Percentiles rank a stretch among this genome's conserved stretches.
phyloP scores from a whole-genome alignment of 192 early-diverging fungal species.

The Coemansia sp. region DNA sequence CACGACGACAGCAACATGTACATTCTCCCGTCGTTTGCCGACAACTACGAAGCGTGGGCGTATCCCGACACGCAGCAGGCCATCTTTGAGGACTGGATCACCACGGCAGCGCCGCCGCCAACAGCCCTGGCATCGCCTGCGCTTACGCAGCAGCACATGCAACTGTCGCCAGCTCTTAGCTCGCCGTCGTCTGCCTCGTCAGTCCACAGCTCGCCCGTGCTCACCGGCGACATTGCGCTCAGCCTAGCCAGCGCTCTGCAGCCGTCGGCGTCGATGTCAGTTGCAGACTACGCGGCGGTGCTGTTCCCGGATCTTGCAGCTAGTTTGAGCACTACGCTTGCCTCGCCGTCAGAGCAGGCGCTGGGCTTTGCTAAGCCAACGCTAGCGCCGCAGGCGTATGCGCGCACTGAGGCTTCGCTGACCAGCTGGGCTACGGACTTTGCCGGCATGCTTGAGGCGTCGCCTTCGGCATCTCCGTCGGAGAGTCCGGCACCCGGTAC shows the following conservation, averaged over 20 bases:
- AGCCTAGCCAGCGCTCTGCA: slow-evolving; percentile 42
- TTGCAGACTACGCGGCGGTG: slow-evolving; percentile 45
- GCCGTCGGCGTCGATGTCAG: slow-evolving; percentile 11
- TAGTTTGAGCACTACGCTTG: slow-evolving; percentile 17
- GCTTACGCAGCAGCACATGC: slow-evolving; percentile 13
- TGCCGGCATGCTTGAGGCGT: slow-evolving; percentile 11
- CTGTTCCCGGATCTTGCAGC: slow-evolving; percentile 43
- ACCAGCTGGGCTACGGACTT: slow-evolving; percentile 3
- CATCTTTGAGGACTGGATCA: slow-evolving; percentile 47
- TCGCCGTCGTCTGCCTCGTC: slow-evolving; percentile 26
- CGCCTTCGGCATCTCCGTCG: not conserved
- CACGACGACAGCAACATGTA: slow-evolving; percentile 35
- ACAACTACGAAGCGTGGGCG: slow-evolving; percentile 48
- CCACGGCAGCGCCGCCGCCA: slow-evolving; percentile 36
- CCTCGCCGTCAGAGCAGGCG: slow-evolving; percentile 10
- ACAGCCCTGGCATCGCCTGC: slow-evolving; percentile 42
- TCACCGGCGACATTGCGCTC: slow-evolving; percentile 34
- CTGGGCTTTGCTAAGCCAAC: not conserved
- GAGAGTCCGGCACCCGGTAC: not conserved
- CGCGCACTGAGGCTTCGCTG: slow-evolving; percentile 1
- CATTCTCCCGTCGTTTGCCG: slow-evolving; percentile 42
- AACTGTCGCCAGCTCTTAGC: slow-evolving; percentile 30
- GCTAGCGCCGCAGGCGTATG: not conserved
- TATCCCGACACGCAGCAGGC: slow-evolving; percentile 48
- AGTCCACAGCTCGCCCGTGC: slow-evolving; percentile 33